Conservation (phyloP, 495 filamentous ascomycete genomes). For the Hypomontagnella monticulosa region DNA sequence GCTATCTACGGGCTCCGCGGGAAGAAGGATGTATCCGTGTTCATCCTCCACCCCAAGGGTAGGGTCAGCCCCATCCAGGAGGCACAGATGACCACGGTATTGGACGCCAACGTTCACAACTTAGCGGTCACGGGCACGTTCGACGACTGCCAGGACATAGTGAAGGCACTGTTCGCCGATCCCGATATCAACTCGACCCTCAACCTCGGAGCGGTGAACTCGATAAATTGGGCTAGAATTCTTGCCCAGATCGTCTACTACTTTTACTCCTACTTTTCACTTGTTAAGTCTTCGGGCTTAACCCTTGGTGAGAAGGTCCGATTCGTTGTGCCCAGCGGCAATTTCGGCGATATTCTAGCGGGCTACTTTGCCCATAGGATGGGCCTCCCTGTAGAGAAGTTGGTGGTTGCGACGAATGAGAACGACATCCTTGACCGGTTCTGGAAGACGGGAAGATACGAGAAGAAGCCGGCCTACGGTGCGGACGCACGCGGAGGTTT, state of each 20-base stretch:
- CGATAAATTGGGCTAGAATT: constrained; percentile 90
- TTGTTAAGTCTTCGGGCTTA: constrained; percentile 64
- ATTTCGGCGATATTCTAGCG: constrained; percentile 96
- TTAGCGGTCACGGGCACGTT: constrained; percentile 87
- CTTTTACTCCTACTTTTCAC: constrained; percentile 87
- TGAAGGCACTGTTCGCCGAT: constrained; percentile 92
- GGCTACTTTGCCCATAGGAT: constrained; percentile 92
- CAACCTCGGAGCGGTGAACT: constrained; percentile 87
- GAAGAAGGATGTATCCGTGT: constrained; percentile 93
- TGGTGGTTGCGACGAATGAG: constrained; percentile 90
- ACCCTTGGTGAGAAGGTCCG: constrained; percentile 69
- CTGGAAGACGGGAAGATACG: constrained; percentile 82
- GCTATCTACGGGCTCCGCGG: constrained; percentile 97
- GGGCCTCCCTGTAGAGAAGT: constrained; percentile 85
- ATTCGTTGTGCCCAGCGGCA: constrained; percentile 88
- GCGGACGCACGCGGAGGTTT: constrained; percentile 65
- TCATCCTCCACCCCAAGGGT: constrained; percentile 88
- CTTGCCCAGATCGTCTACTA: constrained; percentile 95
- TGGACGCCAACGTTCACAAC: constrained; percentile 90
- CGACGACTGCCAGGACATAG: constrained; percentile 95
- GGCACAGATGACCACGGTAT: constrained; percentile 92
- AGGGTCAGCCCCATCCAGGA: constrained; percentile 87
- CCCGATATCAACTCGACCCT: constrained; percentile 74
- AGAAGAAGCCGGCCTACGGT: constrained; percentile 73
- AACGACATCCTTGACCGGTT: constrained; percentile 91